phyloP scores from a whole-genome alignment of 202 grass and related monocot species.

The Carex arenaria region DNA sequence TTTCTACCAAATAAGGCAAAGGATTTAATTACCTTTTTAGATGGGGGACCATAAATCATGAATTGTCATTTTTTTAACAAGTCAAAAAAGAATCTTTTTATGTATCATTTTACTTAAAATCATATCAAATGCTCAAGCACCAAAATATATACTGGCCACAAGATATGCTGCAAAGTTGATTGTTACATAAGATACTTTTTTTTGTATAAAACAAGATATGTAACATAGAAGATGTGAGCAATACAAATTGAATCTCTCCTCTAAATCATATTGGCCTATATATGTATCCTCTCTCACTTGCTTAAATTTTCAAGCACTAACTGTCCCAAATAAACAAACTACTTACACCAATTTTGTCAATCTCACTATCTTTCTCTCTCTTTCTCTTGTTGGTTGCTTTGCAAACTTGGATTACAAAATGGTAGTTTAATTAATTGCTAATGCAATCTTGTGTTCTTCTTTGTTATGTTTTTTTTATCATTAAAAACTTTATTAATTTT shows the following conservation, averaged over 20 bases:
- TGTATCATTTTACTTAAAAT: not conserved
- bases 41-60: not conserved
- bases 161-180: not conserved
- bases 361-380: not conserved
- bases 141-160: not conserved
- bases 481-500: not conserved
- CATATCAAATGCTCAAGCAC: not conserved
- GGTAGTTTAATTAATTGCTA: not conserved
- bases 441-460: not conserved
- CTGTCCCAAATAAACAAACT: not conserved
- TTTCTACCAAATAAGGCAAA: not conserved
- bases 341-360: not conserved
- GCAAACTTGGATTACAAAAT: slow-evolving; percentile 6
- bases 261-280: not conserved
- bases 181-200: not conserved
- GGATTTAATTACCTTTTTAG: not conserved
- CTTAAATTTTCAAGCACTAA: not conserved
- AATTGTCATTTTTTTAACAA: not conserved
- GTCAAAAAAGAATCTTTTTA: not conserved
- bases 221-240: slow-evolving; percentile 20
- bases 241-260: slow-evolving; percentile 5
- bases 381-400: not conserved
- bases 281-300: not conserved
- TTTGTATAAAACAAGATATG: not conserved
- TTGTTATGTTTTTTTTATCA: not conserved